Evolutionary conservation across 1,284 basidiomycete species (phyloP).

Genomic region (Mixia osmundae): DNA sequence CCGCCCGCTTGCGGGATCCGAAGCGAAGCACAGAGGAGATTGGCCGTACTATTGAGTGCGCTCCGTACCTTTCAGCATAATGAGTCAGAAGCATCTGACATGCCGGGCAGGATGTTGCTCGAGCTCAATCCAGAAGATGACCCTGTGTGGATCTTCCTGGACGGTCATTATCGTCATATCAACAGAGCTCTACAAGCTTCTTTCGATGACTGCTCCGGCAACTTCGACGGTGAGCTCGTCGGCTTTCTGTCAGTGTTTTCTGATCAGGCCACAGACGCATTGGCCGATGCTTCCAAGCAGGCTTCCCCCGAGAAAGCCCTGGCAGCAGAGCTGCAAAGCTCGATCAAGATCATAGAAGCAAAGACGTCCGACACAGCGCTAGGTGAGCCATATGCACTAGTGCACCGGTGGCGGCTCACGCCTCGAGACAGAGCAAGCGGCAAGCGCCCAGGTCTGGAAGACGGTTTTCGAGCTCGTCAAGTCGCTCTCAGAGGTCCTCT

Average conservation of each 20-base stretch:
- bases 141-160: conserved; percentile 82
- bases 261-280: too few species aligned
- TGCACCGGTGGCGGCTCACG: not conserved
- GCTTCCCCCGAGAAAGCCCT: conserved; percentile 35
- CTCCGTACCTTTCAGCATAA: conserved; percentile 4
- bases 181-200: conserved; percentile 24
- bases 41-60: conserved; percentile 87
- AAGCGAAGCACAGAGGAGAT: conserved; percentile 68
- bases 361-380: conserved; percentile 29
- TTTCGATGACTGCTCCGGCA: conserved; percentile 33
- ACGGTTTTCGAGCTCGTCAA: conserved; percentile 39
- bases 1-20: conserved; percentile 53
- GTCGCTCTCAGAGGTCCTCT: conserved; percentile 28
- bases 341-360: conserved; percentile 16
- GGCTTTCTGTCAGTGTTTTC: too few species aligned
- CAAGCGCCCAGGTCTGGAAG: conserved; percentile 55
- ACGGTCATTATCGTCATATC: conserved; percentile 71
- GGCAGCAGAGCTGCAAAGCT: conserved; percentile 20
- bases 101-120: conserved; percentile 39
- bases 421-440: conserved; percentile 29
- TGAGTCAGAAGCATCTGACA: not conserved
- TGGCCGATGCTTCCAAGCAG: too few species aligned
- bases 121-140: conserved; percentile 61
- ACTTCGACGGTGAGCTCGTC: too few species aligned
- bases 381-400: conserved; percentile 29